Evolutionary conservation across 305 asterid species (phyloP).

Genomic region (Salvia sclarea): DNA sequence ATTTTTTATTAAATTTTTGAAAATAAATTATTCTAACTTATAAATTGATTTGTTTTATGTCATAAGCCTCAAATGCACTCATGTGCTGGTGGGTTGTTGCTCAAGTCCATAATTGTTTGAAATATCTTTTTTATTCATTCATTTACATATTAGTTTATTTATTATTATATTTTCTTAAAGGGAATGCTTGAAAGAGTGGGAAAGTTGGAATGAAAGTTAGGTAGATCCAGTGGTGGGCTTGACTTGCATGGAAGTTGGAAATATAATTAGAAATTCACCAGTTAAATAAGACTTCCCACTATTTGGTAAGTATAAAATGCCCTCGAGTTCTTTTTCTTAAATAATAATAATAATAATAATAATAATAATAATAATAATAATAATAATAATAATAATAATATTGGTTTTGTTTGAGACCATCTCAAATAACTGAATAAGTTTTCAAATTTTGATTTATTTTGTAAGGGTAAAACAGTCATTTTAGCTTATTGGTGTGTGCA

Average conservation of each 20-base stretch:
- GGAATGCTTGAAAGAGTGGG: slow-evolving; percentile 21
- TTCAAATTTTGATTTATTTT: not conserved
- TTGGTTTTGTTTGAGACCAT: too few species aligned
- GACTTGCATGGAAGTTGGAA: slow-evolving; percentile 29
- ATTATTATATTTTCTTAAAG: slow-evolving; percentile 7
- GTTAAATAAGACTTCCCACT: not conserved
- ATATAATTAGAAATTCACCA: not conserved
- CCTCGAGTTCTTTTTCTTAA: not conserved
- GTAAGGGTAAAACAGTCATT: not conserved
- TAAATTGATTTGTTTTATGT: not conserved
- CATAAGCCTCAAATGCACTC: not conserved
- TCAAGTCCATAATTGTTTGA: not conserved
- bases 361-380: too few species aligned
- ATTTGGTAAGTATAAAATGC: not conserved
- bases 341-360: too few species aligned
- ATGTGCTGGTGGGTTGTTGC: slow-evolving; percentile 13
- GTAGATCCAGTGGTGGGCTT: slow-evolving; percentile 46
- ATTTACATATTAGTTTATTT: slow-evolving; percentile 8
- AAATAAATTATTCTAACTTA: too few species aligned
- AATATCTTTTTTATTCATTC: not conserved
- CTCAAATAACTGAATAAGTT: too few species aligned
- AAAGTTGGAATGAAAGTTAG: slow-evolving; percentile 30
- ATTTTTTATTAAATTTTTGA: too few species aligned
- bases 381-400: too few species aligned
- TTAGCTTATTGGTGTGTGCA: not conserved